These are phyloP conservation scores for Ogataea wickerhamii DNA, from an alignment of 805 yeast genomes.

Conservation along the genomic window DNA sequence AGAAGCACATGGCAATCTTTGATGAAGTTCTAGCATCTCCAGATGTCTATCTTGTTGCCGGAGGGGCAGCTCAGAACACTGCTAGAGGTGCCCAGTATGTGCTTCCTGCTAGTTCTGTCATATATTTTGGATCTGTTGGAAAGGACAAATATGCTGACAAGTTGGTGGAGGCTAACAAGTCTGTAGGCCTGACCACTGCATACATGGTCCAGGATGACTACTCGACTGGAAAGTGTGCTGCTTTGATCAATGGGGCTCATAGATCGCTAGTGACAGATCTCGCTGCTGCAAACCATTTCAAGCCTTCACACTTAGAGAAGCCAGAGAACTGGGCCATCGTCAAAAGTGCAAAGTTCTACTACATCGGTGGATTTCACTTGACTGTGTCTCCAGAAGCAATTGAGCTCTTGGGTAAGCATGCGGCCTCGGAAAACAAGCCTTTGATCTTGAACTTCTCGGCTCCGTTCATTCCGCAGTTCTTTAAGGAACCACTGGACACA, in stretches of 20 bases:
- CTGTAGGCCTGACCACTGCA: conserved; percentile 83
- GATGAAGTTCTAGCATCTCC: conserved; percentile 65
- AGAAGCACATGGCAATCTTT: conserved; percentile 80
- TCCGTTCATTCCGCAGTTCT: conserved; percentile 93
- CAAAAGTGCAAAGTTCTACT: conserved; percentile 74
- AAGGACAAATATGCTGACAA: conserved; percentile 82
- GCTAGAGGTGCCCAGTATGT: conserved; percentile 98
- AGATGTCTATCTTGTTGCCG: conserved; percentile 76
- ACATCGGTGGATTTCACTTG: conserved; percentile 98
- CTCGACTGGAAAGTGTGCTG: conserved; percentile 98
- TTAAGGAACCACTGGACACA: conserved; percentile 83
- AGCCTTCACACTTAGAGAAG: conserved; percentile 77
- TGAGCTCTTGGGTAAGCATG: conserved; percentile 83
- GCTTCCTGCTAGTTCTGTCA: conserved; percentile 76
- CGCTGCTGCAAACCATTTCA: conserved; percentile 97
- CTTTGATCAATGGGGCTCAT: conserved; percentile 75
- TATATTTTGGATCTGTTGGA: conserved; percentile 96
- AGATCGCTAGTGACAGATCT: conserved; percentile 94
- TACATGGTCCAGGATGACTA: conserved; percentile 75
- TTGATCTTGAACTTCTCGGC: conserved; percentile 89
- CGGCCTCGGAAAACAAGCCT: conserved; percentile 39
- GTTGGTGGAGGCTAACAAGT: conserved; percentile 74
- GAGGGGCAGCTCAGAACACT: conserved; percentile 99
- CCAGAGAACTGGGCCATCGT: conserved; percentile 89
- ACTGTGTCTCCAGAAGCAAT: conserved; percentile 98